Evolutionary conservation across 495 filamentous ascomycete genomes (phyloP), one percentile per base, ranked within the genome.

Genomic region (Neurospora cerealis): DNA sequence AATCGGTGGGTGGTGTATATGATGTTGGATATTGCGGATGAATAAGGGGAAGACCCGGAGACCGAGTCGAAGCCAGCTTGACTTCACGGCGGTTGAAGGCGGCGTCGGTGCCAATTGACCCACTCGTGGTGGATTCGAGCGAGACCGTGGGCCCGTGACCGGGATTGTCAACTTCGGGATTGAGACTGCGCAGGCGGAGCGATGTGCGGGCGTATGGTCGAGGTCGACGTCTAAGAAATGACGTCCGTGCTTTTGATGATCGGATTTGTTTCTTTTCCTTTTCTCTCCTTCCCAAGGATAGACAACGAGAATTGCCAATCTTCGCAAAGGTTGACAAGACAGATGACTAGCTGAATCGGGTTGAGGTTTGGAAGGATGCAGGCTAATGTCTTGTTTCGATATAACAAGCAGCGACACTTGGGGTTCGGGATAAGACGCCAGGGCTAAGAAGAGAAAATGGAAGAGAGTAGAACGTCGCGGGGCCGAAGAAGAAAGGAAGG

Each of bases 31-130:
- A 66, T n/a, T 37, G 70, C 70, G 77, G 77, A 62, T 78, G 78
- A 69, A 73, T 54, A 74, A 77, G 74, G 66, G 78, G 72, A 48
- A 84, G 75, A 69, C 74, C 74, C 19, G 83, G 83, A 71, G 83
- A 79, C 73, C 81, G 80, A 69, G 77, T 80, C 28, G 77, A 60
- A 66, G 78, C 80, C 80, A 81, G 79, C 73, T 77, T 81, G 79
- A 73, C 73, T 77, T 81, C 78, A 73, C 73, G 72, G 74, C 9
- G 38, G 32, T 42, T 60, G 40, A 60, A n/a, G 39, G 17, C 4
- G 41, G 40, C 8, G 69, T 34, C 48, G n/a, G 41, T 66, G 40
- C 71, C 24, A 73, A 28, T 73, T 46, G 66, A 60, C 54, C 36
- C 39, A 36, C 28, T 69, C 34, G 74, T 17, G 28, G 11, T 48